These are phyloP conservation scores for Fusarium hainanense DNA, from an alignment of 2,329 filamentous ascomycete genomes.

Conservation along the genomic window DNA sequence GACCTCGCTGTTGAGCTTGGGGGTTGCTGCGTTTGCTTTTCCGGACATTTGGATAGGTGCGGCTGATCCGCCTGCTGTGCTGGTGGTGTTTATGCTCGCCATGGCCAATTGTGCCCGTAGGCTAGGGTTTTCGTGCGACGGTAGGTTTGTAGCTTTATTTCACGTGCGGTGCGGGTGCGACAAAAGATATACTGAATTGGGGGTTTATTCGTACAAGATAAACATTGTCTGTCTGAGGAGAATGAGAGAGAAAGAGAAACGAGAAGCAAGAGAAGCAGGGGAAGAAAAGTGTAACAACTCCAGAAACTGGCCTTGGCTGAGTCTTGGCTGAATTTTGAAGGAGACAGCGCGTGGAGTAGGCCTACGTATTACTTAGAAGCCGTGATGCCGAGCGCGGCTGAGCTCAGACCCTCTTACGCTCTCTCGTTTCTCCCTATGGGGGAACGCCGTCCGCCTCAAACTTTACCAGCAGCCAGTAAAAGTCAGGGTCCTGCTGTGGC, in stretches of 20 bases:
- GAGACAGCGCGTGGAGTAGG: slow-evolving; percentile 43
- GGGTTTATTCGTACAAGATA: slow-evolving; percentile 35
- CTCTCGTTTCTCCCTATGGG: slow-evolving; percentile 30
- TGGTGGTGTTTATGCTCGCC: slow-evolving; percentile 54
- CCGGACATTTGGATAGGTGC: slow-evolving; percentile 65
- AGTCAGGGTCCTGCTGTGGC: slow-evolving; percentile 43
- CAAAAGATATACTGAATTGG: background rate
- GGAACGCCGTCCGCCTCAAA: slow-evolving; percentile 23
- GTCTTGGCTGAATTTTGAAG: slow-evolving; percentile 41
- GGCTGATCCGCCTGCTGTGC: slow-evolving; percentile 53
- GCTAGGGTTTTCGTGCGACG: slow-evolving; percentile 14
- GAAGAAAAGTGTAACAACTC: slow-evolving; percentile 6
- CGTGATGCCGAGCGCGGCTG: slow-evolving; percentile 48
- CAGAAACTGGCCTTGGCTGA: slow-evolving; percentile 32
- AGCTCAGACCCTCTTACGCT: slow-evolving; percentile 38
- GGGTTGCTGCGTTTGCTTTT: slow-evolving; percentile 64
- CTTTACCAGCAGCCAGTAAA: slow-evolving; percentile 25
- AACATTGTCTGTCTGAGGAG: slow-evolving; percentile 36
- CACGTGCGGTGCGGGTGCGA: background rate
- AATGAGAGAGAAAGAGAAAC: slow-evolving; percentile 9
- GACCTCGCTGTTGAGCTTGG: slow-evolving; percentile 68
- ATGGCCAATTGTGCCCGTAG: slow-evolving; percentile 47
- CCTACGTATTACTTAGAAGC: slow-evolving; percentile 44
- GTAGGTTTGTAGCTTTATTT: background rate
- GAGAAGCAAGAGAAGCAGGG: slow-evolving; percentile 16